Base-by-base conservation (phyloP, 345 rosid genomes). In the Rhizophora mangle region DNA sequence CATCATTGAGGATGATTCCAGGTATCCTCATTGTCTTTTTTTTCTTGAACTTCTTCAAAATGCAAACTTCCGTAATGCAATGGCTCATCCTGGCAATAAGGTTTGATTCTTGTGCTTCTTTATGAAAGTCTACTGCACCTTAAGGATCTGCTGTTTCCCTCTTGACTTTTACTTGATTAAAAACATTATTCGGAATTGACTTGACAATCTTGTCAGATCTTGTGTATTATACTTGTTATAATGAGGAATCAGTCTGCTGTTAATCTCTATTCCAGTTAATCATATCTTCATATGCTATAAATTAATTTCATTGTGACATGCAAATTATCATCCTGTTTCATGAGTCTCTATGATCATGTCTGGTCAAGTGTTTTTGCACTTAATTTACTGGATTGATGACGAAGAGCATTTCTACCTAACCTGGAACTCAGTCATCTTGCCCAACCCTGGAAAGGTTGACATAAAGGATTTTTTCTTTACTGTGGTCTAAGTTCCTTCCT, bases 11-110 rank as follows among this genome's bases (percentile, higher is more conserved):
- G 47, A 71, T 59, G 63, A 67, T 81, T 83, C 70, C 85, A 96
- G 99, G 98, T 96, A 92, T 78, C 98, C 98, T 32, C 98, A 92
- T 77, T 92, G 95, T 82, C 75, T 96, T n/a, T 90, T 67, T 78
- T 92, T 96, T 73, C 96, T 96, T 20, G 96, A 96, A 77, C 96
- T 88, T 79, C 97, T 96, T 53, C 99, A 96, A 83, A 96, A 92
- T 74, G 85, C 96, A 8, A 90, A 83, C 79, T 96, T 92, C 80
- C 88, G 98, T 67, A 81, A 57, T 85, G 98, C 97, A 46, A 92
- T 96, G 96, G 98, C 99, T 8, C 97, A 90, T 88, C 99, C 97
- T 51, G 89, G 82, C 69, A 90, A 84, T 89, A 96, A 96, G 98
- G 99, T 92, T 73, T 4, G 29, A 32, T 64, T 76, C 69, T 56